A percentile compares a stretch with the other conserved stretches of the same genome.
phyloP scores from a whole-genome alignment of 805 yeast species.

The Cyberlindnera americana region DNA sequence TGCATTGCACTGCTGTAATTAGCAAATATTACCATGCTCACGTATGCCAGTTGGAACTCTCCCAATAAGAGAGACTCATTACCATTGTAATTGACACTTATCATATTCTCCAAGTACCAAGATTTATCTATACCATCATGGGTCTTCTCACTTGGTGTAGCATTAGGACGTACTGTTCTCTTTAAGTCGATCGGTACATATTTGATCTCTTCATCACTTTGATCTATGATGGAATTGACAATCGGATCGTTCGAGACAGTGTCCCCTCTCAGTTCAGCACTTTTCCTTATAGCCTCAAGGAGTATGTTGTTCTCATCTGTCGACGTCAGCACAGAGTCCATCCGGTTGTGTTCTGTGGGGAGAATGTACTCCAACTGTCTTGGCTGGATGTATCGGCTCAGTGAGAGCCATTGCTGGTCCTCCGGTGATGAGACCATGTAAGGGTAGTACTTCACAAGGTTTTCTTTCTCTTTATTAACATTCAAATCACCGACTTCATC shows the following conservation, averaged over 20 bases:
- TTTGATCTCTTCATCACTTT: constrained; percentile 33
- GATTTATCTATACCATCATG: constrained; percentile 55
- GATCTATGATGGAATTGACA: constrained; percentile 31
- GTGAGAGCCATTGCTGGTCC: constrained; percentile 27
- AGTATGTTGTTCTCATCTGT: constrained; percentile 44
- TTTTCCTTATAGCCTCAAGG: constrained; percentile 33
- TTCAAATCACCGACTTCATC: constrained; percentile 32
- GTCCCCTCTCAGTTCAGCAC: constrained; percentile 25
- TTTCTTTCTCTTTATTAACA: constrained; percentile 25
- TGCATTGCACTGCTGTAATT: constrained; percentile 62
- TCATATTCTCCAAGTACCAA: constrained; percentile 46
- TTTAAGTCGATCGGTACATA: constrained; percentile 43
- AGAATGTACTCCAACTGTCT: constrained; percentile 28
- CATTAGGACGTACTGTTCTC: constrained; percentile 34
- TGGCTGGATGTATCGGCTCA: constrained; percentile 25
- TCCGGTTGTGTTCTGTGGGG: constrained; percentile 23
- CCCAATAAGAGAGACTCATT: constrained; percentile 37
- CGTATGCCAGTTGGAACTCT: constrained; percentile 52
- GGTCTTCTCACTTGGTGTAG: constrained; percentile 41
- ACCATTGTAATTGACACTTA: constrained; percentile 26
- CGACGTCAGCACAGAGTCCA: constrained; percentile 47
- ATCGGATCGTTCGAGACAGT: constrained; percentile 30
- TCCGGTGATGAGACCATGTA: constrained; percentile 42
- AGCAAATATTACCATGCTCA: constrained; percentile 49
- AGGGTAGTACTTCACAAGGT: constrained; percentile 32